A percentile compares a stretch with the other conserved stretches of the same genome.
Conservation (phyloP, 768 basidiomycete species). For the Rhizopogon sp. region DNA sequence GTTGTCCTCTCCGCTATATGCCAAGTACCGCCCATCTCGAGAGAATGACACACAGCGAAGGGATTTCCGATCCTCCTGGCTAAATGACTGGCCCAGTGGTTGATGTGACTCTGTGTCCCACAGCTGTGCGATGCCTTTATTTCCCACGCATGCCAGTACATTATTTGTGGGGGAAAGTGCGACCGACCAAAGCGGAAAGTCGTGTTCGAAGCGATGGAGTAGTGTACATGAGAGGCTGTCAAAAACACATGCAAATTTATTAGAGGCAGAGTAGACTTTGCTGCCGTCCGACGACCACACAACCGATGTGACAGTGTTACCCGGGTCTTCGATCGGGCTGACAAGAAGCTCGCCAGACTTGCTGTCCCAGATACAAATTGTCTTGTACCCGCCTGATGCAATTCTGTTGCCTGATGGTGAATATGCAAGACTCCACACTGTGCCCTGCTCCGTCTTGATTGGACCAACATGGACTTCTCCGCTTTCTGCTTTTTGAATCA, state of each 20-base stretch:
- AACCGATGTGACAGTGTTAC: neutral
- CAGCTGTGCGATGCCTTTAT: too few relatives aligned
- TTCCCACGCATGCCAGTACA: too few relatives aligned
- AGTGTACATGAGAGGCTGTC: neutral
- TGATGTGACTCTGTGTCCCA: neutral
- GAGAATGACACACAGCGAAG: neutral
- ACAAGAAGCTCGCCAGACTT: neutral
- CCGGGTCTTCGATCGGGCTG: neutral
- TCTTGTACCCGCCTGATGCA: neutral
- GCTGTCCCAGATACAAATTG: neutral
- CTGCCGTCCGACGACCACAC: neutral
- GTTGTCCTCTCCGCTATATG: neutral
- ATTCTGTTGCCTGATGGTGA: neutral
- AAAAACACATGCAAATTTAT: neutral
- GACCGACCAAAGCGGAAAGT: neutral
- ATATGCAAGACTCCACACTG: neutral
- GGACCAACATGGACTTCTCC: neutral
- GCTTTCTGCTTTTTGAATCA: neutral
- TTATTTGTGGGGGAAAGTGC: too few relatives aligned
- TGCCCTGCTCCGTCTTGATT: neutral
- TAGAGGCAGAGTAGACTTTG: neutral
- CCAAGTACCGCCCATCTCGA: neutral
- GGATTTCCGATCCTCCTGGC: neutral
- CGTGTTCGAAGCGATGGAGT: too few relatives aligned
- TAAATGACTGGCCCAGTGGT: neutral